Evolutionary conservation across 257 asterid species (phyloP).

Genomic region (Solanum sitiens): DNA sequence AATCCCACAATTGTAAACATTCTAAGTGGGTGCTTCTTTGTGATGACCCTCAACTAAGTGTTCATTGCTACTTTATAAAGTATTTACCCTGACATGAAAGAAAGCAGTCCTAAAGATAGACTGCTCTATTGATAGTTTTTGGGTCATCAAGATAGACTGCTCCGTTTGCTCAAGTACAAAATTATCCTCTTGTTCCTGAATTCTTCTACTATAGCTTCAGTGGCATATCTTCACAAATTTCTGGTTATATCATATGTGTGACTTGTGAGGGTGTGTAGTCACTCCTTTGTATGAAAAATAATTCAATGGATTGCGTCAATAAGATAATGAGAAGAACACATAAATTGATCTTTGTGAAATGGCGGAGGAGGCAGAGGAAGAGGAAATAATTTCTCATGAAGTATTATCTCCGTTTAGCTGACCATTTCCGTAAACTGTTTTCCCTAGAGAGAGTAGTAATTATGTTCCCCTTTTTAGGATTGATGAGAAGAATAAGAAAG

Average conservation of each 20-base stretch:
- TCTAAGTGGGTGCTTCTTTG: constrained; percentile 14
- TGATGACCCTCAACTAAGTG: constrained; percentile 27
- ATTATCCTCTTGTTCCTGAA: constrained; percentile 6
- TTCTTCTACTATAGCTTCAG: no score
- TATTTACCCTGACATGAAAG: constrained; percentile 23
- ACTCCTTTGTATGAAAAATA: no score
- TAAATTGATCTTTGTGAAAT: not conserved
- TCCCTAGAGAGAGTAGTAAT: not conserved
- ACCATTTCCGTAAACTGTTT: not conserved
- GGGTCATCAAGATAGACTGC: constrained; percentile 43
- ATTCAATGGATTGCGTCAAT: no score
- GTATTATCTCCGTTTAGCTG: not conserved
- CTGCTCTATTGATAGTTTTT: constrained; percentile 52
- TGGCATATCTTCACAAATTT: no score
- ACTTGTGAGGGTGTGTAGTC: no score
- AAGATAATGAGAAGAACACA: no score
- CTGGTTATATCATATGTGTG: no score
- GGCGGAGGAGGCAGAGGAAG: constrained; percentile 99
- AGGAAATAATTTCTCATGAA: constrained; percentile 22
- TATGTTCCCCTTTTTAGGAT: not conserved
- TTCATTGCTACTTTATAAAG: constrained; percentile 42
- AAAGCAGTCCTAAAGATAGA: constrained; percentile 16
- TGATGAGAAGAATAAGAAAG: not conserved
- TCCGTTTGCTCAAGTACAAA: constrained; percentile 56
- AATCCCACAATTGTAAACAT: no score